Percentiles rank a stretch among this genome's conserved stretches.
phyloP scores from a whole-genome alignment of 768 basidiomycete genomes.

The Panaeolus papilionaceus region DNA sequence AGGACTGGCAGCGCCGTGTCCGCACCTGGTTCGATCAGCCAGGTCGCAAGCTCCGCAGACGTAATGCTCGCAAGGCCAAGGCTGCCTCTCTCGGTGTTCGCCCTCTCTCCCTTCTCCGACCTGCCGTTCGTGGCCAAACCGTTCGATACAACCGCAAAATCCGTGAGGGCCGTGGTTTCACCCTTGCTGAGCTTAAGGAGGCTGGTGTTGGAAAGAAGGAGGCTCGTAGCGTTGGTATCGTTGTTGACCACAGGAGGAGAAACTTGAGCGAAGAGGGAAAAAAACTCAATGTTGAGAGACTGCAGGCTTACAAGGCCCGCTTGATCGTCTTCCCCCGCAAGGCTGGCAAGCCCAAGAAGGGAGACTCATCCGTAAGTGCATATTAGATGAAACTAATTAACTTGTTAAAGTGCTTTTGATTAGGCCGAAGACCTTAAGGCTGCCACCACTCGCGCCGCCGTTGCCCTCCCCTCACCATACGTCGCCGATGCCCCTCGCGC shows the following conservation, averaged over 20 bases:
- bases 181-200: conserved; percentile 91
- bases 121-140: conserved; percentile 95
- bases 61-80: conserved; percentile 90
- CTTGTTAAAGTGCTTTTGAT: conserved; percentile 17
- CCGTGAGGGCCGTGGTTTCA: conserved; percentile 97
- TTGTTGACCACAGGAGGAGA: conserved; percentile 96
- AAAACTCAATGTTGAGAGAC: conserved; percentile 90
- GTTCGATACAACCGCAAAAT: conserved; percentile 98
- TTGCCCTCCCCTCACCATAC: conserved; percentile 73
- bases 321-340: conserved; percentile 98
- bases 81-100: conserved; percentile 91
- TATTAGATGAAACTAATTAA: conserved; percentile 14
- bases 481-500: conserved; percentile 87
- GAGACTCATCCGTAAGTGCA: conserved; percentile 83
- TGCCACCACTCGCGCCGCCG: conserved; percentile 68
- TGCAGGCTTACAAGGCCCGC: conserved; percentile 91
- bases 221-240: conserved; percentile 91
- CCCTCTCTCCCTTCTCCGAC: conserved; percentile 90
- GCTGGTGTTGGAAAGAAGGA: conserved; percentile 95
- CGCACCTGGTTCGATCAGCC: conserved; percentile 99
- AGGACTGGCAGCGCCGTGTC: conserved; percentile 98
- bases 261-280: conserved; percentile 98
- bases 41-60: conserved; percentile 94
- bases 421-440: conserved; percentile 87
- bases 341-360: conserved; percentile 93